Evolutionary conservation across 2,329 filamentous ascomycete genomes (phyloP).

Genomic region (Teratosphaeria nubilosa): DNA sequence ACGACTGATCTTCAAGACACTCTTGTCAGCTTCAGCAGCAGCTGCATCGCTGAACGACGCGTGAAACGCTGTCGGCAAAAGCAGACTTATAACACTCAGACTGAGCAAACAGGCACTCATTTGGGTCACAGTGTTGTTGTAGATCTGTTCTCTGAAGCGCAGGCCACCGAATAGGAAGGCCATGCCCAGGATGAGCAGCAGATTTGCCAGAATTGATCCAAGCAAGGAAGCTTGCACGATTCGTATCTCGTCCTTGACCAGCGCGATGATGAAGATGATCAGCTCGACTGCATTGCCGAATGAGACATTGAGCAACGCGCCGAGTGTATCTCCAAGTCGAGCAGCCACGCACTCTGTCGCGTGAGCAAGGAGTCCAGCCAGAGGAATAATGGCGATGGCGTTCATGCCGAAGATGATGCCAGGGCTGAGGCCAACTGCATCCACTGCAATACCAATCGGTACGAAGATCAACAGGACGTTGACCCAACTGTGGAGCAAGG

Average conservation of each 20-base stretch:
- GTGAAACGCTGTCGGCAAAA: constrained; percentile 85
- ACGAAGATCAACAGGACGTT: constrained; percentile 71
- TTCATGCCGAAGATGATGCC: constrained; percentile 42
- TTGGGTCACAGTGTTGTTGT: constrained; percentile 90
- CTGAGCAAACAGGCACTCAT: constrained; percentile 92
- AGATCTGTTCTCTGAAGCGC: constrained; percentile 83
- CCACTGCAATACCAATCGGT: constrained; percentile 61
- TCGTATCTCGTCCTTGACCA: constrained; percentile 73
- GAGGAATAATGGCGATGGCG: constrained; percentile 41
- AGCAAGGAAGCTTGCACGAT: constrained; percentile 86
- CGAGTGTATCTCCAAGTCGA: constrained; percentile 39
- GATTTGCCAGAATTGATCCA: constrained; percentile 79
- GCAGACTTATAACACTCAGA: constrained; percentile 78
- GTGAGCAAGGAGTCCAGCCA: constrained; percentile 39
- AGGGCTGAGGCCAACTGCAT: constrained; percentile 33
- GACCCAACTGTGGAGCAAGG: constrained; percentile 63
- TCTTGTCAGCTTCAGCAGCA: constrained; percentile 7
- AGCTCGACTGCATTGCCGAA: constrained; percentile 45
- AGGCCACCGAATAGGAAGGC: constrained; percentile 78
- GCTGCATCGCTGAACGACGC: constrained; percentile 56
- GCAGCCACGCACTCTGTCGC: constrained; percentile 41
- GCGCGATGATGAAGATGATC: constrained; percentile 58
- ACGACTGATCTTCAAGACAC: constrained; percentile 64
- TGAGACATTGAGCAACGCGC: constrained; percentile 42
- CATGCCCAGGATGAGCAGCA: constrained; percentile 86